phyloP scores from a whole-genome alignment of 345 rosid genomes.

The Abelmoschus esculentus region DNA sequence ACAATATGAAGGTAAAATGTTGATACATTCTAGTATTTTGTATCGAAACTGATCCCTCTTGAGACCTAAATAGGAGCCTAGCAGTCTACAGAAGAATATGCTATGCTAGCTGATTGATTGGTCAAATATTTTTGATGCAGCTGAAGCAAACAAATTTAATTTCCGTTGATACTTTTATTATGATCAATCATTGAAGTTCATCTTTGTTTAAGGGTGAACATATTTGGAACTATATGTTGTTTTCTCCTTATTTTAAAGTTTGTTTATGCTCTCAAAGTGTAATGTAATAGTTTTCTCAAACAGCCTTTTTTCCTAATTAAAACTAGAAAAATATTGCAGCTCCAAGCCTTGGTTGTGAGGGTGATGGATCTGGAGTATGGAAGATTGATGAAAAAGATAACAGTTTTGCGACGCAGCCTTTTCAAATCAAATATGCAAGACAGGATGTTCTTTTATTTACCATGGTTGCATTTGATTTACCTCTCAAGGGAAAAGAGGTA shows the following conservation, averaged over 20 bases:
- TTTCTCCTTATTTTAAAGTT: not conserved
- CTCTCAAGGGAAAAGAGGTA: constrained; percentile 55
- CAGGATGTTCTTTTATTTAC: constrained; percentile 74
- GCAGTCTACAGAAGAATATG: not conserved
- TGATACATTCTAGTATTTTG: not conserved
- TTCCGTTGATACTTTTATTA: not conserved
- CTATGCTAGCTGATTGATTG: not conserved
- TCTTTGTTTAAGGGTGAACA: not conserved
- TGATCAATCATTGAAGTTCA: not conserved
- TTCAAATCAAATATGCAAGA: constrained; percentile 79
- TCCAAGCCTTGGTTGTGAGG: constrained; percentile 45
- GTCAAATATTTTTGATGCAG: not conserved
- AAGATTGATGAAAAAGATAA: constrained; percentile 73
- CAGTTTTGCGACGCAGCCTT: constrained; percentile 83
- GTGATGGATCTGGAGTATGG: constrained; percentile 61
- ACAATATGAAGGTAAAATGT: constrained; percentile 81
- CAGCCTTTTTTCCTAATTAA: not conserved
- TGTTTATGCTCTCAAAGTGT: not conserved
- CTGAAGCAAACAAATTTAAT: not conserved
- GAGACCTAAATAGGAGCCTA: not conserved
- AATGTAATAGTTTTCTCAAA: not conserved
- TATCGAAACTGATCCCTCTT: not conserved
- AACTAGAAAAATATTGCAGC: constrained; percentile 29
- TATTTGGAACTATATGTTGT: not conserved
- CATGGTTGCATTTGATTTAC: constrained; percentile 71